Evolutionary conservation across 306 rosid species (phyloP), one percentile per base, ranked within the genome.

Genomic region (Prunus mira): DNA sequence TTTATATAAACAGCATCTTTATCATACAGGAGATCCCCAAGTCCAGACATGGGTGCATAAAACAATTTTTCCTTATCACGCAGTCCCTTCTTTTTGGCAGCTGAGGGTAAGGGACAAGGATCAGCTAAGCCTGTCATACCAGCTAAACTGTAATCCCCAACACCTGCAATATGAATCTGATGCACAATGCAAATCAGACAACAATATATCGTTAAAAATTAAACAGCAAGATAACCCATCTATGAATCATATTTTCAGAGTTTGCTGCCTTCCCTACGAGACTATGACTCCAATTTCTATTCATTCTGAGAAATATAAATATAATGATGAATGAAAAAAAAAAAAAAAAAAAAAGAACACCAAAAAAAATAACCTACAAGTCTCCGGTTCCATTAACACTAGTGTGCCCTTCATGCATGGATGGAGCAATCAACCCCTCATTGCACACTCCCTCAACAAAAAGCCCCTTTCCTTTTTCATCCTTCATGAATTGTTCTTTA

Each of bases 81-180:
- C 76, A 95, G 82, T 19, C 98, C 98, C 81, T 95, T 92, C 96
- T 89, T 95, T 87, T 92, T 95, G 61, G 98, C 97, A 78, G 97
- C 97, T 82, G 97, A 92, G 68, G 98, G 98, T 79, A 92, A 87
- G 75, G 97, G 96, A 67, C 98, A 95, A 54, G 98, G 97, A 85
- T 95, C 97, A 15, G 95, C 88, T 77, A 95, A 87, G 69, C 69
- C 85, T 71, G 92, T 80, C 65, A 81, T 27, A 63, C 82, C 81
- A 79, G 93, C 89, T 77, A 92, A 84, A 84, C 83, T 57, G 74
- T 81, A 91, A 89, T 95, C 98, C 71, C 97, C 98, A 67, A 90
- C 97, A 51, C 98, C 98, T 27, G 97, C 96, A 81, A 95, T 87
- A 81, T 95, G 98, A 73, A 92, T 93, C 98, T 95, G 89, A 81